Base-by-base conservation (phyloP, 2,329 filamentous ascomycete genomes). In the Xylaria sp. region DNA sequence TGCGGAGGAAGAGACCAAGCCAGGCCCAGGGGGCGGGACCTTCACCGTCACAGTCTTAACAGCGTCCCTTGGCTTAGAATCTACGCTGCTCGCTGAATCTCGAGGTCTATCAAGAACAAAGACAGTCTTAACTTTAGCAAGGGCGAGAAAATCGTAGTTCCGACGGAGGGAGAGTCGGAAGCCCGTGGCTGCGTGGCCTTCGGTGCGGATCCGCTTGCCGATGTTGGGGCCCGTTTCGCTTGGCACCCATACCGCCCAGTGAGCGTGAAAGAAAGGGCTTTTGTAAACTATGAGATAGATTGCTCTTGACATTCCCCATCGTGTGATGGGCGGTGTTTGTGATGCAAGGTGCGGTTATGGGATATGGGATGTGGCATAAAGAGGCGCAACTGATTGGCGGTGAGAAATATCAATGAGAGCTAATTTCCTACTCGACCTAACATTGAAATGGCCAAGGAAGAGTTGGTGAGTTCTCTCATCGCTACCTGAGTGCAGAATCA, bases 91-190 rank as follows among this genome's bases (percentile, higher is more conserved):
- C 4, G n/a, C 28, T 20, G 33, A 43, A 33, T 58, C 15, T 3
- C 31, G 23, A 23, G 54, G 62, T 1, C 43, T 52, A 23, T 64
- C 62, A 7, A 41, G 10, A 23, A 64, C 31, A 2, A 51, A 54
- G 25, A 1, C 23, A 10, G 18, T 8, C 1, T 41, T 15, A 23
- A 58, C 46, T 23, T 64, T 23, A 4, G 31, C 43, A 8, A 58
- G 20, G 18, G 31, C 15, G 10, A 66, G 31, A 12, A 41, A 18
- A 39, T 66, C 28, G 20, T 66, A 61, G 56, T 60, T 55, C 1
- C 63, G 39, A 20, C 61, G 39, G 31, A 66, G 61, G n/a, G 56
- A 66, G 39, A 66, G 63, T 9, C 41, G 36, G 39, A 66, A 66
- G 49, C 63, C 57, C 6, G 56, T 49, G 4, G 48, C 63, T 8